Evolutionary conservation across 2,329 filamentous ascomycete species (phyloP), one percentile per base, ranked within the genome.

Genomic region (Scleromitrula shiraiana): DNA sequence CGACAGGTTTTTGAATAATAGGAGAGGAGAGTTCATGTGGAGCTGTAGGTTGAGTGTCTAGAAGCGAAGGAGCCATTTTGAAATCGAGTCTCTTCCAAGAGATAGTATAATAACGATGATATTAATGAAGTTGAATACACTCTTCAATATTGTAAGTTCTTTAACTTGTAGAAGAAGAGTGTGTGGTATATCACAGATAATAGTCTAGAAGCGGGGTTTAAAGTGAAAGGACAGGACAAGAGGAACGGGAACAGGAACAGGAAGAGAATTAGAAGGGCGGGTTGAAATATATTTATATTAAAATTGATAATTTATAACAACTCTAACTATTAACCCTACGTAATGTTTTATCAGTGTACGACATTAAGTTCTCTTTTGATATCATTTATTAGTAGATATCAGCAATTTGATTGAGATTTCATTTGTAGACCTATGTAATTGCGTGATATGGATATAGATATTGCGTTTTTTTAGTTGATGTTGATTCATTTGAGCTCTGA

Each of bases 31-130:
- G 40, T 33, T 49, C 44, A 36, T 55, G 53, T 33, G 54, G 54
- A 41, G 56, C 51, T 29, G 17, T 35, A 15, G 56, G 47, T 19
- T 49, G 56, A 7, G 50, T 52, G 32, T 58, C 53, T 30, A 55
- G 51, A 26, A 56, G 29, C 33, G 54, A 56, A 27, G 54, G 54
- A 10, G 54, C 51, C 54, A 58, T 58, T 26, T 19, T 44, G 20
- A 17, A 3, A 23, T n/a, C n/a, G n/a, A 30, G 2, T 40, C 3
- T 42, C 4, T 35, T 22, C 37, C 15, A 5, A 19, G 26, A 20
- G 19, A 14, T 12, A 30, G 29, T 30, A 30, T 30, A 10, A 14
- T 12, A 30, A 30, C n/a, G 29, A 30, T 4, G 15, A 26, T 24
- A 20, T 15, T 35, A 26, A 17, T 44, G 30, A 36, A 44, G 41